A percentile compares a stretch with the other conserved stretches of the same genome.
Conservation (phyloP, 768 basidiomycete genomes). For the Auriscalpium microsporum region DNA sequence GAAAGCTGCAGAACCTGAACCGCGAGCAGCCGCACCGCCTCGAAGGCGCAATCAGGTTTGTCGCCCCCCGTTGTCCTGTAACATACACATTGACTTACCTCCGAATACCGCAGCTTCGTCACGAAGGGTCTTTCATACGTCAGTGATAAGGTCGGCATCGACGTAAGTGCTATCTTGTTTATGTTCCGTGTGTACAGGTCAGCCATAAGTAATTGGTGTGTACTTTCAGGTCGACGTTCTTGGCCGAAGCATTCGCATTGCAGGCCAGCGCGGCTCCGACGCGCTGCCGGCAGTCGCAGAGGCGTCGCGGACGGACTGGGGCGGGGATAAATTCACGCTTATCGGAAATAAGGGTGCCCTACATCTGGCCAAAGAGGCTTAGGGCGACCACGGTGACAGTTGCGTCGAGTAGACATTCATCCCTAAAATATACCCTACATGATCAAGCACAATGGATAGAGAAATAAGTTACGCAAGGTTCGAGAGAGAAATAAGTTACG, state of each 20-base stretch:
- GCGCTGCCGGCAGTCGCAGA: constrained; percentile 35
- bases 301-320: constrained; percentile 32
- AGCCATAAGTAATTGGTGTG: not conserved
- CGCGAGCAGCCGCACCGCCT: not conserved
- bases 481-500: too few species aligned
- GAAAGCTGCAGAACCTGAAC: constrained; percentile 24
- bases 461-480: too few species aligned
- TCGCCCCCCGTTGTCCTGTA: not conserved
- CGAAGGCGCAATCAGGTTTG: constrained; percentile 1
- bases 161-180: not conserved
- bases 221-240: constrained; percentile 38
- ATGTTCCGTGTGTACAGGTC: not conserved
- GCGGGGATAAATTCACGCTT: constrained; percentile 40
- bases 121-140: not conserved
- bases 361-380: not conserved
- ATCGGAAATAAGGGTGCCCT: constrained; percentile 32
- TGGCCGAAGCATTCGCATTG: constrained; percentile 44
- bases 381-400: too few species aligned
- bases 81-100: not conserved
- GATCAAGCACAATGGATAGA: too few species aligned
- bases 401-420: too few species aligned
- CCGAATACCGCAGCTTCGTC: not conserved
- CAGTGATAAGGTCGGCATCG: not conserved
- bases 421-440: too few species aligned
- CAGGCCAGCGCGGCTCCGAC: constrained; percentile 46